Evolutionary conservation across 495 filamentous ascomycete species (phyloP), one percentile per base, ranked within the genome.

Genomic region (Aspergillus asperescens): DNA sequence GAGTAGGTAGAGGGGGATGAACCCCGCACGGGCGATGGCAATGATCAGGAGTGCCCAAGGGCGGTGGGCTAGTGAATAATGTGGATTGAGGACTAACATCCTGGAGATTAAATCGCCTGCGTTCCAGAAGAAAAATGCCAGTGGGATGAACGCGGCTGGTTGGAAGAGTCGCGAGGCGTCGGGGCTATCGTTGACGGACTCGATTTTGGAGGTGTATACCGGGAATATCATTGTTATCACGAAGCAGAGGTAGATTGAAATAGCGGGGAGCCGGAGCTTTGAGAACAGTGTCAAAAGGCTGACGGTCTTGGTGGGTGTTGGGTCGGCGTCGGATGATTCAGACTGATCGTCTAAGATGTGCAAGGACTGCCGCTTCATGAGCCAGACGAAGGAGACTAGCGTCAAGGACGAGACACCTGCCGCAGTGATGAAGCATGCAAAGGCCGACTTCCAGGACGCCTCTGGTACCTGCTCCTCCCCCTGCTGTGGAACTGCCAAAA

Each of bases 91-190:
- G 12, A 89, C 85, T 0, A 79, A 35, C n/a, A 93, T 72, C 2
- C 94, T 78, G 0, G 92, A 92, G 7, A 77, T 24, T 4, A 97
- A 73, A 63, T 99, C 93, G 29, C 93, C 93, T 5, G 83, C 59
- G 59, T 97, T 99, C 93, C 93, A 99, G 58, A 95, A 78, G 24
- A 99, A 80, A 69, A 97, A 96, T 7, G 77, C 88, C 3, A 96
- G 75, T 1, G 93, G 91, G 44, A 96, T 89, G 69, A 97, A 99
- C 28, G 82, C 81, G 3, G 83, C 72, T 0, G 85, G 80, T 23
- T 81, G 75, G 51, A 89, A 84, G 22, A 96, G 65, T n/a, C 77
- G 72, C 12, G 81, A 73, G 1, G 77, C 65, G 16, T 71, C 62
- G 1, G 65, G 32, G 4, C 71, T 57, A n/a, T 73, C 73, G 5